Base-by-base conservation (phyloP, 2,329 filamentous ascomycete genomes). In the Neonectria magnoliae region DNA sequence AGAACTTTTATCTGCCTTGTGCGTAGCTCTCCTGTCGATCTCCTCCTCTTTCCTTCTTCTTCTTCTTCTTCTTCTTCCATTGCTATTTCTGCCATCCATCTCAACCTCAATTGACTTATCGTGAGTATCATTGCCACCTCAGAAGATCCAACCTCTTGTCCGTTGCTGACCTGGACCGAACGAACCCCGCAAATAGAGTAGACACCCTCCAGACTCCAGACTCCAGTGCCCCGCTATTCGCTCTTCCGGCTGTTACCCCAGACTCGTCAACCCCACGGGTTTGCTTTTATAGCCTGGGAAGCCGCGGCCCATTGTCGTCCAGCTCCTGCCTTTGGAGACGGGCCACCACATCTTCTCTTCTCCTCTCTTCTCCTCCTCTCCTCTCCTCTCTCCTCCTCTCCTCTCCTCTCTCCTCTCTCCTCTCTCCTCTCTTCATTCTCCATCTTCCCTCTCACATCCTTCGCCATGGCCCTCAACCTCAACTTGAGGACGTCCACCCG, bases 391-490 rank as follows among this genome's bases (percentile, higher is more conserved):
- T 52, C 25, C 11, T 16, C 41, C 44, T 57, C 59, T 53, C 11
- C 42, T 48, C 18, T 38, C 57, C n/a, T n/a, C n/a, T 64, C 58
- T 33, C 20, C 31, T 9, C 29, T 6, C 10, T 13, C 1, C 29
- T 11, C 18, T 31, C 31, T 11, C 11, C 31, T 10, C 31, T 5
- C 18, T 18, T 41, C 14, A 29, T 2, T 25, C n/a, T 52, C 25
- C 11, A 36, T 47, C 44, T 57, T 61, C 55, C 11, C 42, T 48
- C 18, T 38, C 57, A 29, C 57, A 60, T 27, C 36, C 16, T 50
- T 60, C 70, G 78, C 75, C 66, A 92, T 93, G 90, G 87, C 90
- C 59, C 82, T 91, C 78, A 89, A 87, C 73, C 79, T 91, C 78
- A 89, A 87, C 73, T 79, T 90, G 62, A 85, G 87, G 78, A 83